A percentile compares a stretch with the other conserved stretches of the same genome.
These are phyloP conservation scores for Zelonia costaricensis DNA, from an alignment of 208 protist genomes.

Conservation along the genomic window DNA sequence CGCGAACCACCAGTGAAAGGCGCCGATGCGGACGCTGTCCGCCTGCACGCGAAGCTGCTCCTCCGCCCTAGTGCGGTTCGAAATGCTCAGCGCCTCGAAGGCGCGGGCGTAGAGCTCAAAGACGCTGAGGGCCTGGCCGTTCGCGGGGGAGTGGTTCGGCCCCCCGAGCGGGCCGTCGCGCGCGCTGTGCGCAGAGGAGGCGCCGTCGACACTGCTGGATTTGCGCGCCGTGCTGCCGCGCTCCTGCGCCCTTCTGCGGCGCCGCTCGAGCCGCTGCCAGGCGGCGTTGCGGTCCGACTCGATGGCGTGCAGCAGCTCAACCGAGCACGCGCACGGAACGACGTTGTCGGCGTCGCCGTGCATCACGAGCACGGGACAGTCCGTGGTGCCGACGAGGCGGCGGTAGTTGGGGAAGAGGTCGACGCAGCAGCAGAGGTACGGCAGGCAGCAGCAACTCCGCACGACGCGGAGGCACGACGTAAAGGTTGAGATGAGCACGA, in stretches of 20 bases:
- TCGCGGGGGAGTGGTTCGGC: neutral
- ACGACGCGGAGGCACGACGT: slow-evolving; percentile 66
- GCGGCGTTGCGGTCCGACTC: neutral
- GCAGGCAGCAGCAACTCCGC: slow-evolving; percentile 22
- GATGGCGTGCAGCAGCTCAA: slow-evolving; percentile 31
- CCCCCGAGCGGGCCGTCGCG: neutral
- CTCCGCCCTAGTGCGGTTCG: neutral
- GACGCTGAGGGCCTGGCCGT: neutral
- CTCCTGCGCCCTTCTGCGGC: neutral
- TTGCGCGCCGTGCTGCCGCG: no score
- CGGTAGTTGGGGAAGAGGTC: slow-evolving; percentile 67
- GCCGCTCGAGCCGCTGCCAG: neutral
- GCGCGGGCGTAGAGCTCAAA: slow-evolving; percentile 22
- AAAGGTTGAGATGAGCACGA: slow-evolving; percentile 76
- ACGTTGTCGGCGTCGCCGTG: slow-evolving; percentile 64
- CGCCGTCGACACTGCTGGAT: neutral
- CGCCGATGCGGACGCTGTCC: slow-evolving; percentile 22
- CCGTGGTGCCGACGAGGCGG: slow-evolving; percentile 36
- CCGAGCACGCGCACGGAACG: slow-evolving; percentile 56
- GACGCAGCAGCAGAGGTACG: slow-evolving; percentile 35
- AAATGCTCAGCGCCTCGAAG: slow-evolving; percentile 10
- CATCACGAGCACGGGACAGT: slow-evolving; percentile 69
- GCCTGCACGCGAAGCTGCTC: neutral
- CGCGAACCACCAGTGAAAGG: slow-evolving; percentile 48
- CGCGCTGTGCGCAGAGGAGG: neutral